Percentiles rank a stretch among this genome's conserved stretches.
These are phyloP conservation scores for Apophysomyces variabilis DNA, from an alignment of 371 early-diverging fungal species.

Conservation along the genomic window DNA sequence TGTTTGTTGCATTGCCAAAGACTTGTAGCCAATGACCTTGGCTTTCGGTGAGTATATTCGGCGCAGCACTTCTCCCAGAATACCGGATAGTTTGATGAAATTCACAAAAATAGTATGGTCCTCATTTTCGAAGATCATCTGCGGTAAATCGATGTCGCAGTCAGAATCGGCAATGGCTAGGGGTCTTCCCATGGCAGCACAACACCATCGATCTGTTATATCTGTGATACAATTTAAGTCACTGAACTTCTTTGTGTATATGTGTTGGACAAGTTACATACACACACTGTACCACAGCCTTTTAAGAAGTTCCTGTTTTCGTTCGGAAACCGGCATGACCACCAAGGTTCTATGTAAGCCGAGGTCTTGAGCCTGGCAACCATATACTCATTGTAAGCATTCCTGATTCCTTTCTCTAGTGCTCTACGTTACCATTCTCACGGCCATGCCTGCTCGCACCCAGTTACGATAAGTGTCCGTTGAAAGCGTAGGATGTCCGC, in stretches of 20 bases:
- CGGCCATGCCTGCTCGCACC: constrained; percentile 53
- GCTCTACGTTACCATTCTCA: constrained; percentile 41
- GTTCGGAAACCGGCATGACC: constrained; percentile 26
- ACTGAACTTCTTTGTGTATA: background rate
- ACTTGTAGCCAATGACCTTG: constrained; percentile 36
- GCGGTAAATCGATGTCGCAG: constrained; percentile 52
- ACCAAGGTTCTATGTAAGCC: constrained; percentile 42
- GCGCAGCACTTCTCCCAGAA: constrained; percentile 48
- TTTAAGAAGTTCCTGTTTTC: constrained; percentile 33
- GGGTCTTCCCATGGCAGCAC: constrained; percentile 51
- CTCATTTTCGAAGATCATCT: constrained; percentile 18
- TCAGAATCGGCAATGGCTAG: constrained; percentile 52
- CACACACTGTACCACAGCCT: constrained; percentile 48
- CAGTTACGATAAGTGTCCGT: constrained; percentile 41
- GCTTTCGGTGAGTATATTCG: constrained; percentile 50
- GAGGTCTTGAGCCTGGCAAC: constrained; percentile 43
- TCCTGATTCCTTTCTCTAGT: background rate
- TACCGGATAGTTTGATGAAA: constrained; percentile 46
- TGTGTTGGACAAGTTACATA: background rate
- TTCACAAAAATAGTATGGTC: constrained; percentile 43
- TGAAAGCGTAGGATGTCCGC: constrained; percentile 42
- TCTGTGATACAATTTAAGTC: constrained; percentile 9
- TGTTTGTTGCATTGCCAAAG: constrained; percentile 26
- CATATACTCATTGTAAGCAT: background rate
- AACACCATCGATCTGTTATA: constrained; percentile 48